Percentiles rank a stretch among this genome's conserved stretches.
These are phyloP conservation scores for Glycine soja DNA, from an alignment of 306 rosid genomes.

Conservation along the genomic window DNA sequence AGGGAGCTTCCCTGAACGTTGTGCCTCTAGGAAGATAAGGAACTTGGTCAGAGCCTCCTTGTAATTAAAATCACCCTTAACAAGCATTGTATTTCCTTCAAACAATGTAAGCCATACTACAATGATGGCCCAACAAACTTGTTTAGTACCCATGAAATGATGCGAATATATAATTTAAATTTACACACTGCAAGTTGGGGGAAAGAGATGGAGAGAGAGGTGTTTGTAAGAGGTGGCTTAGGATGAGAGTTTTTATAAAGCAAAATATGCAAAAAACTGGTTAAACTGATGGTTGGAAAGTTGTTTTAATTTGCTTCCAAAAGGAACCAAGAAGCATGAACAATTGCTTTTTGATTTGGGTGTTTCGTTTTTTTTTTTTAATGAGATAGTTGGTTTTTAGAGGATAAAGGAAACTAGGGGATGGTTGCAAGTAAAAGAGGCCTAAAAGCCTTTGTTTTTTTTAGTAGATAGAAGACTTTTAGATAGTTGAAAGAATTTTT, in stretches of 20 bases:
- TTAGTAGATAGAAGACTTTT: too few species aligned
- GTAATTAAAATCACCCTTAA: constrained; percentile 59
- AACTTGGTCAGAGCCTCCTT: constrained; percentile 87
- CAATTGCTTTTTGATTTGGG: too few species aligned
- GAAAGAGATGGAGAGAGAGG: too few species aligned
- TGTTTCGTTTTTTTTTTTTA: too few species aligned
- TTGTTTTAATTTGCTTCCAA: constrained; percentile 28
- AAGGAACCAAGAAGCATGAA: constrained; percentile 19
- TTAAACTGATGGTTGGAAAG: constrained; percentile 23
- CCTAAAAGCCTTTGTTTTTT: constrained; percentile 32
- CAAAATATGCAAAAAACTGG: not conserved
- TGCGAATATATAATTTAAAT: too few species aligned
- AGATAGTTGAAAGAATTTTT: too few species aligned
- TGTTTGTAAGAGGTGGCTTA: too few species aligned
- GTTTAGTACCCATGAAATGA: too few species aligned
- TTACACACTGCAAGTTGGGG: too few species aligned
- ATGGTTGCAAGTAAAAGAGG: constrained; percentile 42
- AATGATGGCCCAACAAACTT: constrained; percentile 50
- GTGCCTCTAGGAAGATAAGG: constrained; percentile 82
- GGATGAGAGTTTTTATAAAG: constrained; percentile 32
- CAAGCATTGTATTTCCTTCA: constrained; percentile 51
- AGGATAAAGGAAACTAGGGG: not conserved
- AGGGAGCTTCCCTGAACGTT: constrained; percentile 97
- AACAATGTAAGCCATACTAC: constrained; percentile 64
- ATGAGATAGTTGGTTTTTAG: not conserved